A percentile compares a stretch with the other conserved stretches of the same genome.
These are phyloP conservation scores for Mortierella alpina DNA, from an alignment of 192 early-diverging fungal genomes.

Conservation along the genomic window DNA sequence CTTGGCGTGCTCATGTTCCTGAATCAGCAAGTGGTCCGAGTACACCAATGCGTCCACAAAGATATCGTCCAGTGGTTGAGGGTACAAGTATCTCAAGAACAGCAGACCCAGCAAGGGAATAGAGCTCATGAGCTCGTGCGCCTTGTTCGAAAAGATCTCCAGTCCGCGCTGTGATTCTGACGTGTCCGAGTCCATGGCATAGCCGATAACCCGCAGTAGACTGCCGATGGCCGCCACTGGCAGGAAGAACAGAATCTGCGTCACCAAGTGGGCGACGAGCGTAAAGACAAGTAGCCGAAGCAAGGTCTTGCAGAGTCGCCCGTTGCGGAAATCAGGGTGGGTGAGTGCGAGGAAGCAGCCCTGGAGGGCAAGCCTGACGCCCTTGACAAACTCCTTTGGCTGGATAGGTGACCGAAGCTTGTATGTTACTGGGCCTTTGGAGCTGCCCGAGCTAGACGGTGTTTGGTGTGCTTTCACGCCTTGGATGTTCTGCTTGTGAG, in stretches of 20 bases:
- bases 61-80: conserved; percentile 66
- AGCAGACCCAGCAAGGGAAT: conserved; percentile 64
- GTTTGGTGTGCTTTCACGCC: conserved; percentile 2
- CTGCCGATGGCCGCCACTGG: conserved; percentile 54
- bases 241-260: conserved; percentile 57
- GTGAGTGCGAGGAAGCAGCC: conserved; percentile 56
- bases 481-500: conserved; percentile 29
- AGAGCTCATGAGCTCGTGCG: conserved; percentile 51
- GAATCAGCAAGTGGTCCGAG: conserved; percentile 51
- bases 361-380: conserved; percentile 53
- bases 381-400: conserved; percentile 52
- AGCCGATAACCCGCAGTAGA: conserved; percentile 37
- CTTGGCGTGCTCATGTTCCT: conserved; percentile 54
- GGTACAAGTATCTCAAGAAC: conserved; percentile 69
- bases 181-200: conserved; percentile 36
- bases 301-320: conserved; percentile 53
- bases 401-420: conserved; percentile 41
- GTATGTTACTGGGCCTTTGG: conserved; percentile 5
- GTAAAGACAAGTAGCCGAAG: conserved; percentile 54
- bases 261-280: conserved; percentile 54
- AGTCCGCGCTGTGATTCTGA: conserved; percentile 44
- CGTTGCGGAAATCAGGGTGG: conserved; percentile 61
- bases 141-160: conserved; percentile 35
- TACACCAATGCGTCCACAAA: conserved; percentile 64
- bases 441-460: neutral